Evolutionary conservation across 495 filamentous ascomycete species (phyloP), one percentile per base, ranked within the genome.

Genomic region (Aspergillus panamensis): DNA sequence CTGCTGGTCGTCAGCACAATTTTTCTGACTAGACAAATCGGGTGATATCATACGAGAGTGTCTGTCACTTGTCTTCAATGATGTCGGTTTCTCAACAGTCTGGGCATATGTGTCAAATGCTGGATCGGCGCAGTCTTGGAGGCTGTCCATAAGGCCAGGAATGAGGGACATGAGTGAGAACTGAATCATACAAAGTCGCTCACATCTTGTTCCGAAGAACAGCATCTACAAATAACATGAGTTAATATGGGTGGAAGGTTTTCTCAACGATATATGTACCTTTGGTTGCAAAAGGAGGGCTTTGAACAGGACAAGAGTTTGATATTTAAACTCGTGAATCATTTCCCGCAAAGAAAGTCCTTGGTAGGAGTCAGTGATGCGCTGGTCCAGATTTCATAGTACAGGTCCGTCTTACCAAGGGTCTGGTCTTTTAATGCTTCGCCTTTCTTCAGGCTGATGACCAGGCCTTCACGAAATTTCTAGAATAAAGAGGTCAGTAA

Each of bases 171-270:
- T 84, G 6, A 98, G 80, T 3, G 93, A 92, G 71, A 97, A 98
- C 67, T 98, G 94, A 70, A 96, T 91, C 90, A 97, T 93, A 82
- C 94, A 98, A 50, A 98, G 73, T 33, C 89, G 82, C 69, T 98
- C 94, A 69, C 94, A 97, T 55, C 92, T 84, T 10, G 92, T 89
- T 42, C 94, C 95, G 65, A 97, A 98, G 77, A 98, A 97, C 35
- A 98, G 85, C 92, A 97, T 98, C 93, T 97, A 64, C 7, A 40
- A 7, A 31, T 29, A 14, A 8, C 2, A 30, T 12, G 7, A 4
- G 19, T 67, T 29, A 64, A 57, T 25, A 51, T 19, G 12, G 7
- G 8, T 16, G 10, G 25, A 37, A 21, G 21, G 14, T 12, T 25
- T 12, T 47, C 14, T 3, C 2, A 30, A 21, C 19, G 19, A 21